Base-by-base conservation (phyloP, 75 land plant genomes). In the Chamaecyparis obtusa region DNA sequence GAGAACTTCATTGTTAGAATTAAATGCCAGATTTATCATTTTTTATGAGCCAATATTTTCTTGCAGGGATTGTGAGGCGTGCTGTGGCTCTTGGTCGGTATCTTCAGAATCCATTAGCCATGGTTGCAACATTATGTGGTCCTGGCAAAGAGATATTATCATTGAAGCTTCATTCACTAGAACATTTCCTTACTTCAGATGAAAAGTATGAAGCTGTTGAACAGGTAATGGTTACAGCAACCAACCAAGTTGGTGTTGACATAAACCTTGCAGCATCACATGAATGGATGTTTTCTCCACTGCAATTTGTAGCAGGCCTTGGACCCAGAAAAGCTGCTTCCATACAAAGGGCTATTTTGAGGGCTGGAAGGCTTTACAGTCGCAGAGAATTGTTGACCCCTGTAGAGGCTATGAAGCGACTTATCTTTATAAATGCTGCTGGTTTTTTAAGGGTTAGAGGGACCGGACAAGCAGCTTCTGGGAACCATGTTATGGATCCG, bases 121-220 rank as follows among this genome's bases (percentile, higher is more conserved):
- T 96, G 95, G 90, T 98, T 89, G 94, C 99, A 67, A 91, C 99
- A 67, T 88, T 98, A 41, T 98, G 99, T 94, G 99, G 99, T 36
- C 96, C 97, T 44, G 93, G 88, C 32, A 94, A 89, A 89, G 99
- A 98, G 87, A 94, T 98, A 67, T 90, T 96, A 60, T 98, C 99
- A 32, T 93, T 95, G 94, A 95, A 93, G 90, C 96, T 98, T 56
- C 86, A 87, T 86, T 84, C 92, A 3, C 85, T 93, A 71, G 99
- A 98, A 55, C 88, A 87, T 82, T 95, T 94, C 79, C 90, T 98
- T 24, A 89, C 90, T 8, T 86, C 93, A 81, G 99, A 98, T 93
- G 99, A 98, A 85, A 92, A 93, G 78, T 98, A 96, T 92, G 95
- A 88, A 51, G 88, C 94, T 89, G 85, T 96, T 86, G 99, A 98